These are phyloP conservation scores for Phlyctochytrium arcticum DNA, from an alignment of 192 early-diverging fungal genomes.

Conservation along the genomic window DNA sequence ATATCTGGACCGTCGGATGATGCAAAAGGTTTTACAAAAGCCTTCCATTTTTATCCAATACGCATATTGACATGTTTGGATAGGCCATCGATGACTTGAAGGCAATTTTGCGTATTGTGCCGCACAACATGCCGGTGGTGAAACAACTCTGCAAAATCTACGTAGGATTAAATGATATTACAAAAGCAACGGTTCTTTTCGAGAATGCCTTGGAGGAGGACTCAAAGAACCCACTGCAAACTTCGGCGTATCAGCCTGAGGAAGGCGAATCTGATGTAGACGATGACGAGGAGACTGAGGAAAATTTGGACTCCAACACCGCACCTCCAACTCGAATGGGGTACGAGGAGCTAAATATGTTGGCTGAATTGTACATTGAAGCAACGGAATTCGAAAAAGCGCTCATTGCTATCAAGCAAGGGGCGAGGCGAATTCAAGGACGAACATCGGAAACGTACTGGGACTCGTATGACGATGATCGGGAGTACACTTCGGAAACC, in stretches of 20 bases:
- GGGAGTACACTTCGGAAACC: slow-evolving; percentile 52
- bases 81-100: slow-evolving; percentile 58
- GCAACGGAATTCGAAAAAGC: slow-evolving; percentile 71
- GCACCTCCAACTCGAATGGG: slow-evolving; percentile 44
- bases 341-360: slow-evolving; percentile 81
- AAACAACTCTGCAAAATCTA: slow-evolving; percentile 59
- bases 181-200: slow-evolving; percentile 43
- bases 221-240: slow-evolving; percentile 15
- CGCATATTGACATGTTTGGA: background rate
- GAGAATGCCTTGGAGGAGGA: slow-evolving; percentile 36
- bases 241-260: slow-evolving; percentile 15
- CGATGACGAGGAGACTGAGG: slow-evolving; percentile 36
- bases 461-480: slow-evolving; percentile 51
- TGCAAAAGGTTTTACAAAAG: slow-evolving; percentile 39
- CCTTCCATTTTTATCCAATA: slow-evolving; percentile 13
- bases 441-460: background rate
- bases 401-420: slow-evolving; percentile 65
- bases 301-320: background rate
- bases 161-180: slow-evolving; percentile 48
- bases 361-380: slow-evolving; percentile 82
- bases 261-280: slow-evolving; percentile 34
- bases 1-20: slow-evolving; percentile 50
- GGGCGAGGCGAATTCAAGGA: slow-evolving; percentile 48
- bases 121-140: slow-evolving; percentile 65
- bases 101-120: slow-evolving; percentile 53